Evolutionary conservation across 768 basidiomycete species (phyloP).

Genomic region (Pleurotus tuoliensis): DNA sequence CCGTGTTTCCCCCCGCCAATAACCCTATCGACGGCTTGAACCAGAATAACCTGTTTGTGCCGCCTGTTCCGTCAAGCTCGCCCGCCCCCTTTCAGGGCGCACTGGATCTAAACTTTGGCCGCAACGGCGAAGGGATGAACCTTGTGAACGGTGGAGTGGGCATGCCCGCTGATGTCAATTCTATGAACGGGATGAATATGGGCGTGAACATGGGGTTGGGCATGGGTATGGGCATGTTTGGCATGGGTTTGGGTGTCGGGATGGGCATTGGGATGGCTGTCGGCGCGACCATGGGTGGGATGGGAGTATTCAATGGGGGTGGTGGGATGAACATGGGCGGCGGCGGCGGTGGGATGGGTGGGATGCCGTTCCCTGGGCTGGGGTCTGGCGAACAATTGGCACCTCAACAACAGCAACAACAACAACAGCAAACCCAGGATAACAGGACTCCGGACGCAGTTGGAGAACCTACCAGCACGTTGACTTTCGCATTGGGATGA

Average conservation of each 20-base stretch:
- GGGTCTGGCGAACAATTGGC: background rate
- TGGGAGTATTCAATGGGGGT: background rate
- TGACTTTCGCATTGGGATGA: constrained; percentile 5
- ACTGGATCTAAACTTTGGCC: background rate
- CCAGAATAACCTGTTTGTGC: background rate
- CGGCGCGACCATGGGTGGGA: background rate
- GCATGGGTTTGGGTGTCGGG: constrained; percentile 2
- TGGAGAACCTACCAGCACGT: background rate
- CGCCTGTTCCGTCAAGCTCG: background rate
- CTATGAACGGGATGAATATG: background rate
- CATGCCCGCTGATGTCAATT: background rate
- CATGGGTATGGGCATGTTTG: constrained; percentile 5
- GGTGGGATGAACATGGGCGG: background rate
- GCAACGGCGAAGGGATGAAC: background rate
- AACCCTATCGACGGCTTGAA: background rate
- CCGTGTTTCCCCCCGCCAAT: background rate
- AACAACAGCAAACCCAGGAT: background rate
- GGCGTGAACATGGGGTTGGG: constrained; percentile 3
- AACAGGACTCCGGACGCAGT: background rate
- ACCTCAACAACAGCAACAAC: background rate
- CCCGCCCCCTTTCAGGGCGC: background rate
- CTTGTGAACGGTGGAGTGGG: background rate
- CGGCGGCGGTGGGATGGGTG: background rate
- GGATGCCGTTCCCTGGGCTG: background rate
- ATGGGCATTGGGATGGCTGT: constrained; percentile 6